These are phyloP conservation scores for Paraphoma sp. DNA, from an alignment of 2,329 filamentous ascomycete genomes.

Conservation along the genomic window DNA sequence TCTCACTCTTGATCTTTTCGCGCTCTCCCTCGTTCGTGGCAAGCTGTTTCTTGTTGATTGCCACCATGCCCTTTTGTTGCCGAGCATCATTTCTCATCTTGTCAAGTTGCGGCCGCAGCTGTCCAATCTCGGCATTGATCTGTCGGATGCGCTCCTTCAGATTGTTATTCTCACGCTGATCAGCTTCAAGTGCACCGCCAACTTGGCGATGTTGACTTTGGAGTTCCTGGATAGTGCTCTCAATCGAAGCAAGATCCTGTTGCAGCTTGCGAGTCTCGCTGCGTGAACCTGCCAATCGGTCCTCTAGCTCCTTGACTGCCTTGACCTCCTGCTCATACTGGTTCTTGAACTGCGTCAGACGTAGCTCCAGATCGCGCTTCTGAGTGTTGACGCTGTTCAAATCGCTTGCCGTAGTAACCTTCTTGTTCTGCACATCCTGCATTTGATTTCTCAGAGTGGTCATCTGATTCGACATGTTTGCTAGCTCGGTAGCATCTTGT, in stretches of 20 bases:
- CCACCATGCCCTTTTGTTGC: constrained; percentile 94
- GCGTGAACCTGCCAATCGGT: constrained; percentile 76
- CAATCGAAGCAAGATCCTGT: constrained; percentile 81
- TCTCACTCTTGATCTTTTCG: constrained; percentile 84
- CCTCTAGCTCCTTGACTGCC: constrained; percentile 82
- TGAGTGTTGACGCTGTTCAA: constrained; percentile 81
- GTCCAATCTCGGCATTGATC: constrained; percentile 80
- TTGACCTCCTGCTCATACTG: constrained; percentile 95
- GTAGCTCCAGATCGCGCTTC: constrained; percentile 91
- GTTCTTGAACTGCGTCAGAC: constrained; percentile 82
- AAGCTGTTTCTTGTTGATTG: constrained; percentile 98
- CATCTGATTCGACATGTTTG: constrained; percentile 95
- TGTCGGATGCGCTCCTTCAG: constrained; percentile 88
- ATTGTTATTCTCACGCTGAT: constrained; percentile 85
- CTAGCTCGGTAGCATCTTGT: constrained; percentile 88
- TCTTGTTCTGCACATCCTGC: constrained; percentile 88
- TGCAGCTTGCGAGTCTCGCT: constrained; percentile 85
- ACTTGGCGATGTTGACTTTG: constrained; percentile 83
- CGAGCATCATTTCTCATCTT: constrained; percentile 91
- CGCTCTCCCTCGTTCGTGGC: constrained; percentile 86
- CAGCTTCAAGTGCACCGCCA: constrained; percentile 75
- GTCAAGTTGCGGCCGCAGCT: constrained; percentile 88
- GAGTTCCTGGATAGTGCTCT: constrained; percentile 80
- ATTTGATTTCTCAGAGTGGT: constrained; percentile 90
- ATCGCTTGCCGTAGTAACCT: constrained; percentile 78